Evolutionary conservation across 768 basidiomycete species (phyloP), one percentile per base, ranked within the genome.

Genomic region (Auriculariales sp.): DNA sequence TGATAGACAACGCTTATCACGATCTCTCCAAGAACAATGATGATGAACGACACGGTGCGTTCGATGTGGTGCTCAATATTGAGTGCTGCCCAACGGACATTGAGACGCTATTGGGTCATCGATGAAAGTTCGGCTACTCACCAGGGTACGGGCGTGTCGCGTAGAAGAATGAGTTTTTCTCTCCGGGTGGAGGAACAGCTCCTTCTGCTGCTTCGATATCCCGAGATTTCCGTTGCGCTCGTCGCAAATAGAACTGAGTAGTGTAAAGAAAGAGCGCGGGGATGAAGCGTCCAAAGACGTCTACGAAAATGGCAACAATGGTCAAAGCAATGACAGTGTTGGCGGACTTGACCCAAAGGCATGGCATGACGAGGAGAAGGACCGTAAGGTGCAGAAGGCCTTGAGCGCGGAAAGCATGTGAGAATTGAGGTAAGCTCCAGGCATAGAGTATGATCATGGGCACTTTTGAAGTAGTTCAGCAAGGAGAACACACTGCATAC

Each of bases 51-150:
- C 3, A 57, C 59, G 15, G 55, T 57, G 14, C 64, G 49, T 34
- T 66, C 64, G 25, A 64, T 57, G 27, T 58, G 58, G 54, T 66
- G 64, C 49, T 66, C 64, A 32, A 64, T 64, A 46, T 66, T 64
- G 49, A 63, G 59, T 0, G 63, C 63, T 63, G 46, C 2, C 17
- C 4, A 28, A 12, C 4, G 19, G n/a, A n/a, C n/a, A n/a, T n/a
- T n/a, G n/a, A n/a, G n/a, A n/a, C n/a, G n/a, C n/a, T n/a, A n/a
- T n/a, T n/a, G n/a, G n/a, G n/a, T n/a, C n/a, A n/a, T n/a, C n/a
- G n/a, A n/a, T n/a, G n/a, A n/a, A n/a, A n/a, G n/a, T n/a, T n/a
- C n/a, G n/a, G n/a, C n/a, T n/a, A n/a, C n/a, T n/a, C n/a, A n/a
- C n/a, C n/a, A n/a, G n/a, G n/a, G n/a, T n/a, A n/a, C n/a, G n/a